Percentiles rank a stretch among this genome's conserved stretches.
Conservation (phyloP, 768 basidiomycete genomes). For the Tulasnella sp. region DNA sequence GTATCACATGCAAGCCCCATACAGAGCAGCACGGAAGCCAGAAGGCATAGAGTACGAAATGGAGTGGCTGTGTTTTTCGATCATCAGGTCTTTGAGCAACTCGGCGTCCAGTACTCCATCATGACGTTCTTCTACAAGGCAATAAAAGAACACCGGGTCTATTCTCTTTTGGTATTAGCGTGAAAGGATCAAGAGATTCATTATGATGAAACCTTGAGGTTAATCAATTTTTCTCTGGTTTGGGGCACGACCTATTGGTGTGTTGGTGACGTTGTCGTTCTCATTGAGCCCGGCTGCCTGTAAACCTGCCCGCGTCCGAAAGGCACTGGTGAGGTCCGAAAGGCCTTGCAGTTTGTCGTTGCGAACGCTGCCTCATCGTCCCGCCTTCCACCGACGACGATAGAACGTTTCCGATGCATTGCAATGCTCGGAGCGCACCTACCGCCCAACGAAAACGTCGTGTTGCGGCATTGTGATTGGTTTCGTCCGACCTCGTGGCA, state of each 20-base stretch:
- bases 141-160: not conserved
- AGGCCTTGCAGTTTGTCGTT: not conserved
- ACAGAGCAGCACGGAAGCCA: not conserved
- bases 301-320: not conserved
- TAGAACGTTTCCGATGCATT: not conserved
- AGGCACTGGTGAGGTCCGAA: not conserved
- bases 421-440: not conserved
- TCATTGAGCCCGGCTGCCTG: not conserved
- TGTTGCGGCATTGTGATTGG: not conserved
- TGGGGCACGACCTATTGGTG: not conserved
- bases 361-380: not conserved
- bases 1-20: not conserved
- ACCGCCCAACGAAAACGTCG: not conserved
- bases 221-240: not conserved
- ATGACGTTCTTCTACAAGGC: not conserved
- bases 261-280: not conserved
- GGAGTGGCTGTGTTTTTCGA: not conserved
- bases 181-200: not conserved
- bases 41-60: not conserved
- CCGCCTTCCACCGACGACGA: not conserved
- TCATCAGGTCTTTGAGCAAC: not conserved
- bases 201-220: not conserved
- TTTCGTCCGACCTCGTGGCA: not conserved
- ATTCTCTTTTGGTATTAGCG: not conserved
- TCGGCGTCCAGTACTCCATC: not conserved